Evolutionary conservation across 331 rosid genomes (phyloP).

Genomic region (Malus hybrid): DNA sequence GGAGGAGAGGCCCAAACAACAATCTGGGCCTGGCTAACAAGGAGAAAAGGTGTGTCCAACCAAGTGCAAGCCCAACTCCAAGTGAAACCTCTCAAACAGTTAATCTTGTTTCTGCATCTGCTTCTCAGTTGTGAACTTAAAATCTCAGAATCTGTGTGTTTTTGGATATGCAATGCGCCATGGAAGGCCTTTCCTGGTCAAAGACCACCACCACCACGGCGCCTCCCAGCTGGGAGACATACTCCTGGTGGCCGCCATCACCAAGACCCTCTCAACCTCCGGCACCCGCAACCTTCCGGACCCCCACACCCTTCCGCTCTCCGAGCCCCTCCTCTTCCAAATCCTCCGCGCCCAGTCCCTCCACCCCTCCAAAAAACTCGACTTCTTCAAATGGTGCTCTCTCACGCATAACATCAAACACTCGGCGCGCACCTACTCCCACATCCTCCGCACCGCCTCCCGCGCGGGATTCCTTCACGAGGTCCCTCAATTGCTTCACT

Average conservation of each 20-base stretch:
- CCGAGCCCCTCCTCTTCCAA: too few species aligned
- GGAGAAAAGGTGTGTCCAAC: background rate
- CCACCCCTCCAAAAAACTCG: conserved; percentile 51
- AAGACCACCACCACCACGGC: background rate
- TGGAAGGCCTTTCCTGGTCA: conserved; percentile 24
- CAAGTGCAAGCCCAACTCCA: background rate
- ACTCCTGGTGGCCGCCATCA: conserved; percentile 36
- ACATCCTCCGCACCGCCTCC: conserved; percentile 37
- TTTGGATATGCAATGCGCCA: conserved; percentile 32
- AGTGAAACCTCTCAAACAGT: background rate
- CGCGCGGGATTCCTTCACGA: conserved; percentile 38
- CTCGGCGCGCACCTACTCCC: conserved; percentile 37
- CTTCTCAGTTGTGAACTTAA: background rate
- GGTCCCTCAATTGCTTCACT: conserved; percentile 32
- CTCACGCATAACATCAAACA: conserved; percentile 21
- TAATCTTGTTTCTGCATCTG: background rate
- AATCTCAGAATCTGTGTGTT: background rate
- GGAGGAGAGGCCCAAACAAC: background rate
- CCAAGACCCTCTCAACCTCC: conserved; percentile 36
- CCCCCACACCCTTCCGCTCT: conserved; percentile 8
- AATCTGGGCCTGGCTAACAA: background rate
- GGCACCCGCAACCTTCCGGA: conserved; percentile 47
- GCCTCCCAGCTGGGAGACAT: conserved; percentile 36
- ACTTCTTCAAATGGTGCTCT: conserved; percentile 56
- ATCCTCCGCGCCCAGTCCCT: conserved; percentile 1